Conservation (phyloP, 148 eudicot species). For the Camellia sinensis region DNA sequence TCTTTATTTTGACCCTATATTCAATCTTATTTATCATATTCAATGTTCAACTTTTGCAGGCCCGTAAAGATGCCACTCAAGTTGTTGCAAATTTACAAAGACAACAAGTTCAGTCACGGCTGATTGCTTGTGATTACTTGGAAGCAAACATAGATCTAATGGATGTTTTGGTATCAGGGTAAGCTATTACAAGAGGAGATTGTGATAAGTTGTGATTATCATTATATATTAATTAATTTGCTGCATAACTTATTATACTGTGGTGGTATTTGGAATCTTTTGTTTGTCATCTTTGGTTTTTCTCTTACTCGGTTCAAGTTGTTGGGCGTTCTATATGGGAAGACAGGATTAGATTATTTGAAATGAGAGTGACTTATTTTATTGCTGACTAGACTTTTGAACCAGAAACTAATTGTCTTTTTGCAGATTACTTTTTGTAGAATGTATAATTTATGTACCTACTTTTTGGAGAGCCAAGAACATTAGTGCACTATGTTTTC, state of each 20-base stretch:
- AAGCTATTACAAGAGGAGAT: constrained; percentile 30
- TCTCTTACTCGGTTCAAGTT: background rate
- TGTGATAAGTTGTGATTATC: background rate
- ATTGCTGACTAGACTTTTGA: background rate
- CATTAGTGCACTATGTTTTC: background rate
- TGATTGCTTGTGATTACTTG: constrained; percentile 94
- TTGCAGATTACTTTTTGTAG: background rate
- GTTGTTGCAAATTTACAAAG: constrained; percentile 98
- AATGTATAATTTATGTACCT: background rate
- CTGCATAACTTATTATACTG: background rate
- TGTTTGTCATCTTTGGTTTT: background rate
- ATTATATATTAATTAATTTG: constrained; percentile 1
- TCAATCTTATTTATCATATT: too few species aligned
- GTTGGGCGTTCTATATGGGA: background rate
- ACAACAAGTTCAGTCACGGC: constrained; percentile 83
- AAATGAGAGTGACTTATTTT: background rate
- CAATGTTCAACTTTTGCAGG: constrained; percentile 35
- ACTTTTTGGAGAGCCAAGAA: too few species aligned
- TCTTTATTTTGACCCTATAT: background rate
- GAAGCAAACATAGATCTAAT: constrained; percentile 82
- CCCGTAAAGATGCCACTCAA: constrained; percentile 98
- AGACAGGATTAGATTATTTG: background rate
- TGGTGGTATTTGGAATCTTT: constrained; percentile 11
- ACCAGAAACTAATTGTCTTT: background rate
- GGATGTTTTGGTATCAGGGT: constrained; percentile 83